Conservation (phyloP, 345 rosid species). For the Eucalyptus camaldulensis region DNA sequence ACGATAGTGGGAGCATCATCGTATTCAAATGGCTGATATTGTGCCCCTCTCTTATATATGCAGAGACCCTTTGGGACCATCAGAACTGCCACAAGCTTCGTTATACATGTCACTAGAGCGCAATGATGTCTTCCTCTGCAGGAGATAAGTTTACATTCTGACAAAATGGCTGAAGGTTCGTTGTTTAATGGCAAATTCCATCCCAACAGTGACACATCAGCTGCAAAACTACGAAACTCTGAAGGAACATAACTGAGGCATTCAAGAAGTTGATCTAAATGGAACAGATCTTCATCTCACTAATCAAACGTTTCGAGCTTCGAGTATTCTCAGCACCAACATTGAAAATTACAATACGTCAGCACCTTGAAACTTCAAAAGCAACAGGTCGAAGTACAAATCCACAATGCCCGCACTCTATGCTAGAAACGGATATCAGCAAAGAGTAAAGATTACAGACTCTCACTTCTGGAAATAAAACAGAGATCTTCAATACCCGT, state of each 20-base stretch:
- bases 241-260: conserved; percentile 62
- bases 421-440: neutral
- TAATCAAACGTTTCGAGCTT: neutral
- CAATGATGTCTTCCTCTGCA: neutral
- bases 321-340: neutral
- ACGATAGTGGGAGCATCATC: neutral
- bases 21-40: neutral
- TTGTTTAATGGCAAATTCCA: conserved; percentile 36
- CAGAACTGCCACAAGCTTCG: too few relatives aligned
- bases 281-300: conserved; percentile 12
- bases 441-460: neutral
- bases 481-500: neutral
- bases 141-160: conserved; percentile 28
- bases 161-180: conserved; percentile 49
- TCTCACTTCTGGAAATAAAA: neutral
- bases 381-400: neutral
- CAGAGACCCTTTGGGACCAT: too few relatives aligned
- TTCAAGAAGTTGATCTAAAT: conserved; percentile 54
- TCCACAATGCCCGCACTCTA: neutral
- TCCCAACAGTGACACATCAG: conserved; percentile 60
- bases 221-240: conserved; percentile 62
- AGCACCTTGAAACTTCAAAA: neutral
- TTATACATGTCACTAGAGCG: neutral
- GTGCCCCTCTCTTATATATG: too few relatives aligned
- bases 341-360: neutral